Base-by-base conservation (phyloP, 441 rosid species). In the Adansonia gregorii region DNA sequence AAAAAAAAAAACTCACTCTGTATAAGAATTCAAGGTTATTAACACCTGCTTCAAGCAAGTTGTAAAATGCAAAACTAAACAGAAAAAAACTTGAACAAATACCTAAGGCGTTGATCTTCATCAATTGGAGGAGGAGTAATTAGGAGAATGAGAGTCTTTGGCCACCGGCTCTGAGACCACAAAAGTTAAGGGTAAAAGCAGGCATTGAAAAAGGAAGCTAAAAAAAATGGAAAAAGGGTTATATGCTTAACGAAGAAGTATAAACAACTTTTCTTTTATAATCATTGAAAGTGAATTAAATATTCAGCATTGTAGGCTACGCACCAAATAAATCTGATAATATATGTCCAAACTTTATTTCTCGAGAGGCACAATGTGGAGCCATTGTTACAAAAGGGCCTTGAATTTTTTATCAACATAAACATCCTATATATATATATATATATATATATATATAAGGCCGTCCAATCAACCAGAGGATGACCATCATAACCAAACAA, bases 51-150 rank as follows among this genome's bases (percentile, higher is more conserved):
- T 24, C 27, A 24, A 24, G 27, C 1, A 24, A 24, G 27, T 24
- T 24, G 27, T 24, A 24, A 24, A 10, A 73, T 46, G 22, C 10
- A 52, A 51, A 24, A 24, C 27, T 24, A 24, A 24, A 24, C 1
- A 24, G 27, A 24, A 24, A 24, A 24, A 24, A 24, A 24, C 27
- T 24, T 24, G 27, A 24, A 24, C 27, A 24, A 24, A 24, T 24
- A 94, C 98, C 81, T 73, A 52, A 91, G 91, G 67, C 98, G 97
- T 20, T 84, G 92, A 46, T 82, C 95, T 84, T 94, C 97, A 77
- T 93, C 93, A 14, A 94, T 88, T 3, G 98, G 98, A 75, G 98
- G 97, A 22, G 97, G 98, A 61, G 94, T 87, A 46, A 94, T 86
- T 72, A 90, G 89, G 75, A 93, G 81, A 68, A 92, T 54, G 55